Percentiles rank a stretch among this genome's conserved stretches.
phyloP scores from a whole-genome alignment of 192 early-diverging fungal genomes.

The Entomortierella lignicola region DNA sequence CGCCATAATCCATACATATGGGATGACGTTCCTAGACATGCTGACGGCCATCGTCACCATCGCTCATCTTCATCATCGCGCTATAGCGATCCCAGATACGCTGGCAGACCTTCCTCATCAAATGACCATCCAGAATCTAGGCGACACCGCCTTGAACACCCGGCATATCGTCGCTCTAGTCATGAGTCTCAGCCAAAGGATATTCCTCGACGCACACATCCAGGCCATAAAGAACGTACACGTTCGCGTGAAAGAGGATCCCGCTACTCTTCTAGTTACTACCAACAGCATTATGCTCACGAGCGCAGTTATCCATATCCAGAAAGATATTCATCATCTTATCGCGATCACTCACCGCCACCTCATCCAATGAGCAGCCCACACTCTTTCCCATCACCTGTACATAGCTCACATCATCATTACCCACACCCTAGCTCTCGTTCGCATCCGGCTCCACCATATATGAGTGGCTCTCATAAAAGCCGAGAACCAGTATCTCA shows the following conservation, averaged over 20 bases:
- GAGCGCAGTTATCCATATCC: slow-evolving; percentile 6
- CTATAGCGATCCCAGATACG: neutral
- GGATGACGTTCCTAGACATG: neutral
- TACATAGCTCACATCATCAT: slow-evolving; percentile 8
- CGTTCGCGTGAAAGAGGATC: slow-evolving; percentile 4
- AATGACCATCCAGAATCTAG: slow-evolving; percentile 2
- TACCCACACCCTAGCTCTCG: neutral
- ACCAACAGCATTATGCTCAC: slow-evolving; percentile 4
- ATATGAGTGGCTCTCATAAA: neutral
- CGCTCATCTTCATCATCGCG: neutral
- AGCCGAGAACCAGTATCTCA: neutral
- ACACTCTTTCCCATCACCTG: slow-evolving; percentile 10
- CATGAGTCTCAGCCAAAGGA: slow-evolving; percentile 9
- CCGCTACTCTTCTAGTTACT: neutral
- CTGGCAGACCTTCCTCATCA: neutral
- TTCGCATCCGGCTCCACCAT: neutral
- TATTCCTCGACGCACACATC: slow-evolving; percentile 7
- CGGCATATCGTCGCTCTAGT: neutral
- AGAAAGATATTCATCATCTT: slow-evolving; percentile 6
- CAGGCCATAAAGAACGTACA: slow-evolving; percentile 8
- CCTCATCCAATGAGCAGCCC: slow-evolving; percentile 18
- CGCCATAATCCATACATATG: slow-evolving; percentile 25
- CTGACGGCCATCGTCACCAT: slow-evolving; percentile 1
- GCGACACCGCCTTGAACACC: neutral
- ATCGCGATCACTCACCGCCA: slow-evolving; percentile 1